A percentile compares a stretch with the other conserved stretches of the same genome.
These are phyloP conservation scores for Phaeomoniella chlamydospora DNA, from an alignment of 2,329 filamentous ascomycete genomes.

Conservation along the genomic window DNA sequence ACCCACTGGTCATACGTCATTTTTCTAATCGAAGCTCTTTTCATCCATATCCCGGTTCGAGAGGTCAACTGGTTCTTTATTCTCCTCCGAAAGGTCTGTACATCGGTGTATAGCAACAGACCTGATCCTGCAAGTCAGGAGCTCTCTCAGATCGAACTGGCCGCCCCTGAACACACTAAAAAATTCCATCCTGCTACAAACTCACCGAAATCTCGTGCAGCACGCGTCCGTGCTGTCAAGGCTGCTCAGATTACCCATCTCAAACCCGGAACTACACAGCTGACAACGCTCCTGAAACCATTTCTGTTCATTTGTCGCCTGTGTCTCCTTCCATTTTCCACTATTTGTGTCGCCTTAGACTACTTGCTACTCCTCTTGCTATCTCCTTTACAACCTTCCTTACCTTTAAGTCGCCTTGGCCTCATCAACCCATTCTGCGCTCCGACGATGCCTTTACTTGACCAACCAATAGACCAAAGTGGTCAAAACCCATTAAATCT, in stretches of 20 bases:
- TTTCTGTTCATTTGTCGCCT: neutral
- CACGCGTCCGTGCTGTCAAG: neutral
- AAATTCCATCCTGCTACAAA: neutral
- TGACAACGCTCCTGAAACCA: neutral
- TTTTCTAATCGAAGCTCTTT: neutral
- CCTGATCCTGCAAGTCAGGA: neutral
- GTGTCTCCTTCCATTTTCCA: neutral
- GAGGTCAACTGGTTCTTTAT: conserved; percentile 1
- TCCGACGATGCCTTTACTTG: neutral
- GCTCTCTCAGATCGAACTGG: neutral
- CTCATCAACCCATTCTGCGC: neutral
- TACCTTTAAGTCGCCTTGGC: neutral
- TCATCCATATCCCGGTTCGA: neutral
- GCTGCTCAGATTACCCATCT: neutral
- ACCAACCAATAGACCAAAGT: neutral
- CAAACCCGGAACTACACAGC: neutral
- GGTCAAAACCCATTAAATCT: neutral
- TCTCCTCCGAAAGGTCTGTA: neutral
- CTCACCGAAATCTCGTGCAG: neutral
- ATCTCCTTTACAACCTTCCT: neutral
- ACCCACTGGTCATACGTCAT: conserved; percentile 1
- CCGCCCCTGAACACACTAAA: neutral
- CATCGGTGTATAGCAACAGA: neutral
- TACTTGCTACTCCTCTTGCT: neutral
- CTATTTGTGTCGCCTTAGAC: neutral